These are phyloP conservation scores for Cenococcum geophilum DNA, from an alignment of 495 filamentous ascomycete genomes.

Conservation along the genomic window DNA sequence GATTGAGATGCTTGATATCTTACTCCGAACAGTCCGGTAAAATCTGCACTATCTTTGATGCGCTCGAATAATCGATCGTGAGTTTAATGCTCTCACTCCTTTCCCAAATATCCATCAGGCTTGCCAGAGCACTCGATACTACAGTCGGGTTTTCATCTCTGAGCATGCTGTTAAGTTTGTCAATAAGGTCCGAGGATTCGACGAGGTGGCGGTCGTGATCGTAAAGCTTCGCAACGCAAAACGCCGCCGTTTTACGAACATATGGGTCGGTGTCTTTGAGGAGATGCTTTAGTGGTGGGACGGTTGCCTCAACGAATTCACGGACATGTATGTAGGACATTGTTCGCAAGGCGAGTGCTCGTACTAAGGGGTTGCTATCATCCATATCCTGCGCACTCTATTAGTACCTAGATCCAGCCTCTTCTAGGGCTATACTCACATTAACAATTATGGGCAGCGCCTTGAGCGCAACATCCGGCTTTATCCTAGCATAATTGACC, in stretches of 20 bases:
- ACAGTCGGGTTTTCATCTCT: slow-evolving; percentile 96
- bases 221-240: slow-evolving; percentile 95
- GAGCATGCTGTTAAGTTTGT: slow-evolving; percentile 81
- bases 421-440: slow-evolving; percentile 44
- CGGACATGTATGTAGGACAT: slow-evolving; percentile 97
- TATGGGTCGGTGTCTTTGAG: slow-evolving; percentile 90
- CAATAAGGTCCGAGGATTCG: slow-evolving; percentile 85
- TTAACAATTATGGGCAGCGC: slow-evolving; percentile 81
- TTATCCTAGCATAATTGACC: slow-evolving; percentile 93
- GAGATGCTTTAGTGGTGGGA: slow-evolving; percentile 73
- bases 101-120: slow-evolving; percentile 97
- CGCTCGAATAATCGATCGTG: slow-evolving; percentile 94
- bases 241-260: slow-evolving; percentile 94
- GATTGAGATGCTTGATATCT: slow-evolving; percentile 31
- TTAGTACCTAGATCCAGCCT: slow-evolving; percentile 6
- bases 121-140: slow-evolving; percentile 86
- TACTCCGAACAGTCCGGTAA: slow-evolving; percentile 96
- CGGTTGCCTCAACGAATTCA: slow-evolving; percentile 89
- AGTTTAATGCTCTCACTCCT: slow-evolving; percentile 94
- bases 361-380: slow-evolving; percentile 85
- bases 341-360: slow-evolving; percentile 86
- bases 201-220: slow-evolving; percentile 91
- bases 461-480: slow-evolving; percentile 89
- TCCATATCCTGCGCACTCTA: slow-evolving; percentile 69
- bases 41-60: slow-evolving; percentile 96